Evolutionary conservation across 495 filamentous ascomycete species (phyloP).

Genomic region (Penicillium coffeae): DNA sequence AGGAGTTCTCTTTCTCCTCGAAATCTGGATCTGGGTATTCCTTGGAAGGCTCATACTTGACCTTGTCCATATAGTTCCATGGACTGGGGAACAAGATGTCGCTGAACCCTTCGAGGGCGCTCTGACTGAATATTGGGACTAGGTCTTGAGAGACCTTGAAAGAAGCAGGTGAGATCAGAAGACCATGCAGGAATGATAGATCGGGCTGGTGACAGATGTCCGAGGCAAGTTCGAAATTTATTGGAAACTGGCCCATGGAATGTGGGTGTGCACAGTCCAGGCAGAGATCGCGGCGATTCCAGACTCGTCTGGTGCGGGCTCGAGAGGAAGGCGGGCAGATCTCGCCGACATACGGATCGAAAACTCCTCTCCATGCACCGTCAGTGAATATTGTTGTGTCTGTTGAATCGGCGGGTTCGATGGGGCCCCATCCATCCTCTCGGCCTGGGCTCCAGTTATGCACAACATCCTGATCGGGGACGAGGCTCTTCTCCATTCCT

Average conservation of each 20-base stretch:
- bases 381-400: constrained; percentile 50
- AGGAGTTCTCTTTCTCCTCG: constrained; percentile 36
- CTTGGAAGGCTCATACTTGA: constrained; percentile 34
- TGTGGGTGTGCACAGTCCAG: constrained; percentile 60
- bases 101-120: constrained; percentile 56
- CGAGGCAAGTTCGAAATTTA: constrained; percentile 59
- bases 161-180: constrained; percentile 61
- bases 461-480: constrained; percentile 16
- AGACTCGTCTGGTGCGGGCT: constrained; percentile 42
- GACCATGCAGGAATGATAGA: constrained; percentile 66
- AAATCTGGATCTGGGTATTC: constrained; percentile 40
- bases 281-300: constrained; percentile 55
- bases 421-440: constrained; percentile 36
- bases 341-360: constrained; percentile 45
- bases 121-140: constrained; percentile 70
- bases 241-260: constrained; percentile 61
- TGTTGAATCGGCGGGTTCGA: constrained; percentile 40
- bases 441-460: constrained; percentile 36
- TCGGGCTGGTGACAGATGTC: constrained; percentile 80
- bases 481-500: constrained; percentile 18
- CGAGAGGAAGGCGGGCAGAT: constrained; percentile 56
- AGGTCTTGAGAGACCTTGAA: constrained; percentile 60
- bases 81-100: constrained; percentile 47
- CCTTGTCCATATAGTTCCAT: constrained; percentile 50
- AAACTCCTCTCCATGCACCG: constrained; percentile 38